phyloP scores from a whole-genome alignment of 352 stramenopile genomes.

The Phytophthora fragariaefolia region DNA sequence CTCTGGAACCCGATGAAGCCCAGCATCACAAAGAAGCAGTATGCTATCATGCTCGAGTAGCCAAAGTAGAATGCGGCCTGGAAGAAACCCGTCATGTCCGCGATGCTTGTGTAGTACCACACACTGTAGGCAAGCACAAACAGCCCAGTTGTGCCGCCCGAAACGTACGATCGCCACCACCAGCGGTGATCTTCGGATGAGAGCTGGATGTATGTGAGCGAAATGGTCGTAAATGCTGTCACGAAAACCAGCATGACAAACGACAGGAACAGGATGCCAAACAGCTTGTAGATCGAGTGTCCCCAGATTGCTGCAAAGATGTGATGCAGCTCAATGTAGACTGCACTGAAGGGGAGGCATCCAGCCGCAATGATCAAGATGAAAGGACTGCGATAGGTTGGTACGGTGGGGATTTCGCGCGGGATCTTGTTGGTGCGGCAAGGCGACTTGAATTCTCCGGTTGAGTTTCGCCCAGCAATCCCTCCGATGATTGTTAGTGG shows the following conservation, averaged over 20 bases:
- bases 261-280: slow-evolving; percentile 96
- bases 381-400: slow-evolving; percentile 86
- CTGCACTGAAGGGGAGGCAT: slow-evolving; percentile 97
- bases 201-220: slow-evolving; percentile 98
- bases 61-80: slow-evolving; percentile 98
- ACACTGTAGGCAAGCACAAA: slow-evolving; percentile 97
- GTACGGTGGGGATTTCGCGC: slow-evolving; percentile 92
- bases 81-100: slow-evolving; percentile 95
- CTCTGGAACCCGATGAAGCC: slow-evolving; percentile 96
- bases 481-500: slow-evolving; percentile 95
- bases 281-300: slow-evolving; percentile 98
- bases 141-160: slow-evolving; percentile 93
- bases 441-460: slow-evolving; percentile 91
- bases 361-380: slow-evolving; percentile 94
- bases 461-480: slow-evolving; percentile 94
- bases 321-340: slow-evolving; percentile 99
- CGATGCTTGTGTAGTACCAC: slow-evolving; percentile 96
- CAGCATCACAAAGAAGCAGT: slow-evolving; percentile 98
- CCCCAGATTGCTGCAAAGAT: slow-evolving; percentile 98
- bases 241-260: slow-evolving; percentile 97
- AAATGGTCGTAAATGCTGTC: slow-evolving; percentile 97
- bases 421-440: slow-evolving; percentile 97
- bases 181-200: slow-evolving; percentile 96
- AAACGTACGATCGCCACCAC: slow-evolving; percentile 97
- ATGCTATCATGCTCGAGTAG: slow-evolving; percentile 97